Evolutionary conservation across 495 filamentous ascomycete genomes (phyloP).

Genomic region (Clohesyomyces aquaticus): DNA sequence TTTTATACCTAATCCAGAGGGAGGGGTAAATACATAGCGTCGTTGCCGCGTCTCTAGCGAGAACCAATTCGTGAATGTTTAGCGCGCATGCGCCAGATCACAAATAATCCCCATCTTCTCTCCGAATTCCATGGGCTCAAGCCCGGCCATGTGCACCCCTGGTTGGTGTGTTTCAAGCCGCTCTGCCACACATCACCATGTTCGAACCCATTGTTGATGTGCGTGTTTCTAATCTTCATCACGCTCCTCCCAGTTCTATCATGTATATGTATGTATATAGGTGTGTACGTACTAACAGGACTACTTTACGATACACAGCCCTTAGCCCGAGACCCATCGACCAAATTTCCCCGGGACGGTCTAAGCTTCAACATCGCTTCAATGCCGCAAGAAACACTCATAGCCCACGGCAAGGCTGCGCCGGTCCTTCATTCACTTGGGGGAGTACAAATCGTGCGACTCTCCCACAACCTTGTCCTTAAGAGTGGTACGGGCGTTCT

Average conservation of each 20-base stretch:
- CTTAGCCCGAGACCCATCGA: conserved; percentile 8
- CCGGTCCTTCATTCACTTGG: conserved; percentile 10
- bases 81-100: too few species aligned
- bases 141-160: too few species aligned
- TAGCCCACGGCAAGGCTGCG: conserved; percentile 14
- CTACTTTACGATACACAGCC: conserved; percentile 18
- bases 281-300: conserved; percentile 17
- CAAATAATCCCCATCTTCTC: too few species aligned
- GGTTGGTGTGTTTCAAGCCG: too few species aligned
- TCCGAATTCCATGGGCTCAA: too few species aligned
- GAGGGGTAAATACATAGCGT: too few species aligned
- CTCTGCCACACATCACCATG: conserved; percentile 5
- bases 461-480: conserved; percentile 9
- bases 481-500: conserved; percentile 10
- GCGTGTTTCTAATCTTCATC: conserved; percentile 5
- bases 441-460: conserved; percentile 9
- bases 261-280: too few species aligned
- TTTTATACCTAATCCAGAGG: too few species aligned
- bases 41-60: too few species aligned
- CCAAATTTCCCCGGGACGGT: conserved; percentile 18
- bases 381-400: conserved; percentile 10
- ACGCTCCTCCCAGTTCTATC: conserved; percentile 5
- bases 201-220: conserved; percentile 22
- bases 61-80: too few species aligned
- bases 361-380: conserved; percentile 14